Evolutionary conservation across 495 filamentous ascomycete species (phyloP), one percentile per base, ranked within the genome.

Genomic region (Aspergillus asperescens): DNA sequence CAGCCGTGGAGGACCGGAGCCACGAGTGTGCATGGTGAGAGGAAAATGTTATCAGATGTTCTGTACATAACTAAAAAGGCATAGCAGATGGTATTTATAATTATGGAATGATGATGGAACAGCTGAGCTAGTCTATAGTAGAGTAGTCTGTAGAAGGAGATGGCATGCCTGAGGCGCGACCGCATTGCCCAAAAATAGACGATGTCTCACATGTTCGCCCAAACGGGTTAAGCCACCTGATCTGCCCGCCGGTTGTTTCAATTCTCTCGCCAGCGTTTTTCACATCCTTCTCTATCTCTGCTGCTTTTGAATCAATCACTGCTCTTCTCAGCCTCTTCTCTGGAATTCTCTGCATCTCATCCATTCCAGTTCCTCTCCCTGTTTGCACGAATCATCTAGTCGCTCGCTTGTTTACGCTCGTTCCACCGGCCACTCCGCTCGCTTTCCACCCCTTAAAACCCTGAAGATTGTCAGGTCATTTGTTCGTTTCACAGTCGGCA

Each of bases 381-480:
- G 38, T 29, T 23, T 48, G 48, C 4, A 16, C 27, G 24, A 38
- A 46, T 34, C 18, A 10, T 28, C 12, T 51, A 42, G 60, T 62
- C 60, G 49, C 60, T 63, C 60, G 57, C 60, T 63, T 63, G 60
- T 62, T 62, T 62, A 62, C 56, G 28, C 46, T 31, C 50, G 7
- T 31, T 28, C 24, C 22, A 7, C 47, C 28, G 31, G 18, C 48
- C 46, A 25, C 39, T 27, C 31, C 43, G 35, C 27, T 54, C 49
- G 41, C 53, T 49, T 16, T 45, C 23, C 43, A 45, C 43, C 48
- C 53, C 50, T 43, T 45, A 47, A 35, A 43, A 49, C 46, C 46
- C 46, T 49, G 37, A 47, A 52, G 43, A 35, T 50, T 47, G 59
- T 62, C 48, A 55, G 47, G 46, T 53, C 42, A 59, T 55, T 50